Evolutionary conservation across 1,284 basidiomycete genomes (phyloP).

Genomic region (Trametes pubescens): DNA sequence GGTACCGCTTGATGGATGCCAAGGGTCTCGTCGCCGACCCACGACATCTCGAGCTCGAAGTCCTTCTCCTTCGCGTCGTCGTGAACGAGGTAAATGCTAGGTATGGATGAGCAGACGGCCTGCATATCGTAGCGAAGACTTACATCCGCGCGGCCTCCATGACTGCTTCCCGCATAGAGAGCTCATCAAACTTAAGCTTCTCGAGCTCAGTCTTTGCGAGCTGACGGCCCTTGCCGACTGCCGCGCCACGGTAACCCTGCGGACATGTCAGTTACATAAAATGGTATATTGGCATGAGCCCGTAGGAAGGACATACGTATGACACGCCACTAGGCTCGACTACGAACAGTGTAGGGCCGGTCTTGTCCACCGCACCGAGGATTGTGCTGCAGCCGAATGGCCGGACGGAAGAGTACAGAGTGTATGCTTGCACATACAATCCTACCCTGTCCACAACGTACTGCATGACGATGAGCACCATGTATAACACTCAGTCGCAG

Average conservation of each 20-base stretch:
- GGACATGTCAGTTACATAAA: background rate
- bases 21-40: conserved; percentile 91
- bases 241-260: conserved; percentile 92
- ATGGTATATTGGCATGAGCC: background rate
- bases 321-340: conserved; percentile 96
- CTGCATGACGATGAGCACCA: conserved; percentile 50
- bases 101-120: background rate
- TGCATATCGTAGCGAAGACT: conserved; percentile 38
- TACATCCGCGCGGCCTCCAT: conserved; percentile 95
- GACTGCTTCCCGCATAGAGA: conserved; percentile 87
- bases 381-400: conserved; percentile 97
- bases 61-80: conserved; percentile 98
- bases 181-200: conserved; percentile 86
- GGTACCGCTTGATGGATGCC: conserved; percentile 87
- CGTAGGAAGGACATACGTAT: conserved; percentile 67
- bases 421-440: conserved; percentile 94
- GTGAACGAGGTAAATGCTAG: conserved; percentile 95
- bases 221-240: conserved; percentile 96
- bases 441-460: conserved; percentile 86
- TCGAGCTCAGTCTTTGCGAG: conserved; percentile 98
- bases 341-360: conserved; percentile 88
- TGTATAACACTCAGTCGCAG: conserved; percentile 23
- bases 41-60: conserved; percentile 98
- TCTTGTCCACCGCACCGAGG: conserved; percentile 89
- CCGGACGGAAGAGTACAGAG: conserved; percentile 96